These are phyloP conservation scores for Leishmania gerbilli DNA, from an alignment of 208 protist species.

Conservation along the genomic window DNA sequence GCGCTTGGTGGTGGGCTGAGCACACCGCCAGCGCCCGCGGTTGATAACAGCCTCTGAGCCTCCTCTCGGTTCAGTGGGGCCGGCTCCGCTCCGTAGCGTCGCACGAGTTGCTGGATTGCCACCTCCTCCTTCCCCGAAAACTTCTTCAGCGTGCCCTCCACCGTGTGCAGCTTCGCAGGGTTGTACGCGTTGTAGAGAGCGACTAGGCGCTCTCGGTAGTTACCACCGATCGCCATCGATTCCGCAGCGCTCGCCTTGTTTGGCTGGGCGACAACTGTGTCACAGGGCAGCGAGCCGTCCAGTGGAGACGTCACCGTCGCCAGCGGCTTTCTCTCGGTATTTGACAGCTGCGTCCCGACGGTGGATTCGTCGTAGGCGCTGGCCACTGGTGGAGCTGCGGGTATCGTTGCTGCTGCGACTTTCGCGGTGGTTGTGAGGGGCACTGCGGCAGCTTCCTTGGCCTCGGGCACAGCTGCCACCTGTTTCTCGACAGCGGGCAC, in stretches of 20 bases:
- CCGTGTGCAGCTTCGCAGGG: slow-evolving; percentile 46
- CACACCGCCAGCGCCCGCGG: neutral
- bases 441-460: neutral
- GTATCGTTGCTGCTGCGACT: neutral
- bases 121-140: slow-evolving; percentile 60
- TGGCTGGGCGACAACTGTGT: neutral
- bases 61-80: slow-evolving; percentile 11
- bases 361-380: neutral
- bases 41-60: slow-evolving; percentile 8
- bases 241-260: neutral
- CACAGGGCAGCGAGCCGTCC: neutral
- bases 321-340: neutral
- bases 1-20: slow-evolving; percentile 8
- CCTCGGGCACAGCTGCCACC: neutral
- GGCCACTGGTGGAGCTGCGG: neutral
- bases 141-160: slow-evolving; percentile 46
- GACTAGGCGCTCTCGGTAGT: slow-evolving; percentile 52
- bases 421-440: neutral
- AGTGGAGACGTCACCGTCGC: neutral
- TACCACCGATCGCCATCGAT: neutral
- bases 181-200: slow-evolving; percentile 58
- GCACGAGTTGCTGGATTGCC: slow-evolving; percentile 47
- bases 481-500: slow-evolving; percentile 1
- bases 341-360: neutral
- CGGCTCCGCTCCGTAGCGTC: slow-evolving; percentile 62